Conservation (phyloP, 2,329 filamentous ascomycete species). For the Cadophora sp. region DNA sequence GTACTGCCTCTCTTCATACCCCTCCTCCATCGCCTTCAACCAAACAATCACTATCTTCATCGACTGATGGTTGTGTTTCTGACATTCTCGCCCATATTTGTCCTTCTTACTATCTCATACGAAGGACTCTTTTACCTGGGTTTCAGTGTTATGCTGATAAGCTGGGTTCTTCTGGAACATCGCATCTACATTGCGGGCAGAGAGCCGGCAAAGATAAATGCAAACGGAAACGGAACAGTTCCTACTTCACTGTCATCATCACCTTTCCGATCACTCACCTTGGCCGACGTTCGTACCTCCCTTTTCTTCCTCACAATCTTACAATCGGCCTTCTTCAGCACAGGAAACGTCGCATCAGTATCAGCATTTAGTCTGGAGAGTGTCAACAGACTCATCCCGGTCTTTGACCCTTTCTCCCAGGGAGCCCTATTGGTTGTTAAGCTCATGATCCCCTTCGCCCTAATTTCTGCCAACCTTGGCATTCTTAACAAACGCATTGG, state of each 20-base stretch:
- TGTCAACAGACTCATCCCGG: conserved; percentile 83
- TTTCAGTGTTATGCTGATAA: conserved; percentile 81
- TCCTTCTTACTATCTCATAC: conserved; percentile 96
- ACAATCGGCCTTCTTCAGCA: conserved; percentile 96
- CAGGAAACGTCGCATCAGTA: conserved; percentile 92
- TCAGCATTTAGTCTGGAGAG: conserved; percentile 94
- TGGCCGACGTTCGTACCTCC: conserved; percentile 86
- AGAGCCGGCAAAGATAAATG: neutral
- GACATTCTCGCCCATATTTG: conserved; percentile 89
- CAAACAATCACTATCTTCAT: conserved; percentile 89
- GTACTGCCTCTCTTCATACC: conserved; percentile 80
- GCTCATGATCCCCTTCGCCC: conserved; percentile 88
- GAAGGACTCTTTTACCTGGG: conserved; percentile 95
- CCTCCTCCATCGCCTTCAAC: conserved; percentile 78
- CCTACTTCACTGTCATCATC: conserved; percentile 40
- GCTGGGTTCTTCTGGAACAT: conserved; percentile 93
- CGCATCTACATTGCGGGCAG: conserved; percentile 61
- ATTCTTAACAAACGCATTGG: conserved; percentile 85
- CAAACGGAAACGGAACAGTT: conserved; percentile 31
- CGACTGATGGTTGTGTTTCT: conserved; percentile 88
- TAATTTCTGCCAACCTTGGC: conserved; percentile 93
- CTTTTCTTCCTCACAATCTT: conserved; percentile 96
- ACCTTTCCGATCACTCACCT: conserved; percentile 66
- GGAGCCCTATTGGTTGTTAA: conserved; percentile 87
- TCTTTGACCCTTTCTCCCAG: conserved; percentile 95